phyloP scores from a whole-genome alignment of 257 asterid genomes.

The Solanum medicagineum region DNA sequence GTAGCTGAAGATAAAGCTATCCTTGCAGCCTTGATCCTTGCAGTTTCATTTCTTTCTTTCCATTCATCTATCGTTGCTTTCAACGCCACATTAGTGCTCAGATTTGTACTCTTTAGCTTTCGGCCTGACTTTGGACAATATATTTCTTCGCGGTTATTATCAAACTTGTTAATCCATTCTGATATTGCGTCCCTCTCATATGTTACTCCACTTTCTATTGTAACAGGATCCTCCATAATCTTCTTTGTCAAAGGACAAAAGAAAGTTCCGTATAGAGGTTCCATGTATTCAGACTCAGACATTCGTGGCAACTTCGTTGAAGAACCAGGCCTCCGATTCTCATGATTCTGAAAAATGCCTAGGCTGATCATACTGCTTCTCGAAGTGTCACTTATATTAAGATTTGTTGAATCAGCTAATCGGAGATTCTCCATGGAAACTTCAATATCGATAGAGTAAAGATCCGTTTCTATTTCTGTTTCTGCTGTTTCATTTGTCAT shows the following conservation, averaged over 20 bases:
- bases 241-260: constrained; percentile 57
- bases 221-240: constrained; percentile 77
- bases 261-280: constrained; percentile 62
- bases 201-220: constrained; percentile 64
- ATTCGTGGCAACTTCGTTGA: constrained; percentile 22
- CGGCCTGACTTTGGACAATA: constrained; percentile 51
- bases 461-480: constrained; percentile 35
- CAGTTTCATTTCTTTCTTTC: constrained; percentile 71
- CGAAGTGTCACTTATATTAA: constrained; percentile 8
- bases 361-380: constrained; percentile 6
- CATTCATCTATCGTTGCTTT: constrained; percentile 60
- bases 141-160: constrained; percentile 19
- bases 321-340: constrained; percentile 14
- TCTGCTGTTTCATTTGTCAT: constrained; percentile 5
- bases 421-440: constrained; percentile 23
- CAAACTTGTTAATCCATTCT: constrained; percentile 34
- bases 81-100: constrained; percentile 49
- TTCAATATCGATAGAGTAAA: constrained; percentile 42
- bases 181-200: constrained; percentile 46
- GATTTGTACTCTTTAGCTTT: constrained; percentile 27
- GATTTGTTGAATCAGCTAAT: constrained; percentile 11
- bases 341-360: neutral
- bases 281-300: constrained; percentile 30
- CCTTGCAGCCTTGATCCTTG: constrained; percentile 55
- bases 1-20: constrained; percentile 63